Percentiles rank a stretch among this genome's conserved stretches.
Conservation (phyloP, 2,329 filamentous ascomycete genomes). For the Botrytis sinoallii region DNA sequence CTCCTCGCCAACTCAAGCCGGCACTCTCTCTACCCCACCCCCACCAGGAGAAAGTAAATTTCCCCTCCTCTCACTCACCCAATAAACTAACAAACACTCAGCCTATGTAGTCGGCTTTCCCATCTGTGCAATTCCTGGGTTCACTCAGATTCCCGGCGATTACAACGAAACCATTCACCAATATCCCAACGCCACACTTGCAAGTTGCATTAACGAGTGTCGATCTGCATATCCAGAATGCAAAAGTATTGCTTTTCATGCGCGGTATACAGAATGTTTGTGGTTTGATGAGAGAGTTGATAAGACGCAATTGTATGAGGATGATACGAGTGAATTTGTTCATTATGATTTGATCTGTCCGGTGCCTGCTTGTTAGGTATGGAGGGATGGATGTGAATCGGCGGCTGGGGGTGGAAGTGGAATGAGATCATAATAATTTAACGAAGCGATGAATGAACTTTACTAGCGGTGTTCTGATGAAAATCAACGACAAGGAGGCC, state of each 20-base stretch:
- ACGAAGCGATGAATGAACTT: neutral
- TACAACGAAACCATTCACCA: slow-evolving; percentile 13
- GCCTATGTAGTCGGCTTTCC: slow-evolving; percentile 5
- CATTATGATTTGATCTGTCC: slow-evolving; percentile 19
- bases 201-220: slow-evolving; percentile 11
- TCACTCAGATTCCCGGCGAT: neutral
- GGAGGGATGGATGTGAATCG: no score
- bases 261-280: slow-evolving; percentile 11
- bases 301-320: slow-evolving; percentile 14
- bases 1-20: neutral
- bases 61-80: no score
- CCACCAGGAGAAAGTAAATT: slow-evolving; percentile 12
- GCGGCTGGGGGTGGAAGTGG: no score
- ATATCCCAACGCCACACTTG: neutral
- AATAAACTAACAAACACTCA: neutral
- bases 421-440: neutral
- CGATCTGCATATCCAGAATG: slow-evolving; percentile 11
- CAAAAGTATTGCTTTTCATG: slow-evolving; percentile 12
- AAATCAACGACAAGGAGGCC: neutral
- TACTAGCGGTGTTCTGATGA: neutral
- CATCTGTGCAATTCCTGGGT: neutral
- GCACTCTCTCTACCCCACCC: neutral
- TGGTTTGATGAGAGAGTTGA: slow-evolving; percentile 4
- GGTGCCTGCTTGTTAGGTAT: neutral
- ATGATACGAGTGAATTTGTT: slow-evolving; percentile 13